A percentile compares a stretch with the other conserved stretches of the same genome.
Conservation (phyloP, 768 basidiomycete genomes). For the Lactarius sp. region DNA sequence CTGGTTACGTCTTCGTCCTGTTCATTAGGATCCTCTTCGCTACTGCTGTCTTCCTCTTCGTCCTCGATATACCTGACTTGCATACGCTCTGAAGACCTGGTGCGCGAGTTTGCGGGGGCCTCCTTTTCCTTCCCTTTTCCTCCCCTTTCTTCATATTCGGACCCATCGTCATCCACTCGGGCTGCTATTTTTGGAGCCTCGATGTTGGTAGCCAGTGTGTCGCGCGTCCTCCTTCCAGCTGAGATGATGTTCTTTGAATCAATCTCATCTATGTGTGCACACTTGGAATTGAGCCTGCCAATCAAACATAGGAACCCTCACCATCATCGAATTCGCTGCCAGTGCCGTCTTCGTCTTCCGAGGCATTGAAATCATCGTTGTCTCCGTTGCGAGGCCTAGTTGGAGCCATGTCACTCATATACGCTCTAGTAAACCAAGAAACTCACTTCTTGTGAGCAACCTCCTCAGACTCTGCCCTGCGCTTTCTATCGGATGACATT, state of each 20-base stretch:
- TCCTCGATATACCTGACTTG: conserved; percentile 38
- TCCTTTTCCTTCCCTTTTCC: conserved; percentile 36
- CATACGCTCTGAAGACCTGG: conserved; percentile 30
- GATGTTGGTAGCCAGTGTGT: conserved; percentile 29
- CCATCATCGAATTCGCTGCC: conserved; percentile 31
- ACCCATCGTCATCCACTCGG: conserved; percentile 41
- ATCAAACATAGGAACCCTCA: conserved; percentile 5
- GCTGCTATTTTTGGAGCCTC: conserved; percentile 29
- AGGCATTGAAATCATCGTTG: conserved; percentile 28
- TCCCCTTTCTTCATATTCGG: conserved; percentile 43
- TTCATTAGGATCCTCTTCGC: conserved; percentile 29
- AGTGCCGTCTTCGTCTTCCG: conserved; percentile 23
- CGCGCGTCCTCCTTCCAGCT: conserved; percentile 30
- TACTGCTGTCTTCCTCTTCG: conserved; percentile 38
- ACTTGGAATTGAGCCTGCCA: background rate
- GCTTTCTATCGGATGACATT: conserved; percentile 18
- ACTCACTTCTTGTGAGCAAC: conserved; percentile 30
- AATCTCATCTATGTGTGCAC: conserved; percentile 27
- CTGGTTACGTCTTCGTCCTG: conserved; percentile 27
- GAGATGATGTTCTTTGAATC: conserved; percentile 26
- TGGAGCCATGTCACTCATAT: conserved; percentile 27
- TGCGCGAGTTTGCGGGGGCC: background rate
- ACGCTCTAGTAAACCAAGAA: background rate
- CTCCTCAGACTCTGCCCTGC: conserved; percentile 20
- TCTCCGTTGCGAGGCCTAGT: conserved; percentile 26